Base-by-base conservation (phyloP, 257 asterid species). In the Solanum peruvianum region DNA sequence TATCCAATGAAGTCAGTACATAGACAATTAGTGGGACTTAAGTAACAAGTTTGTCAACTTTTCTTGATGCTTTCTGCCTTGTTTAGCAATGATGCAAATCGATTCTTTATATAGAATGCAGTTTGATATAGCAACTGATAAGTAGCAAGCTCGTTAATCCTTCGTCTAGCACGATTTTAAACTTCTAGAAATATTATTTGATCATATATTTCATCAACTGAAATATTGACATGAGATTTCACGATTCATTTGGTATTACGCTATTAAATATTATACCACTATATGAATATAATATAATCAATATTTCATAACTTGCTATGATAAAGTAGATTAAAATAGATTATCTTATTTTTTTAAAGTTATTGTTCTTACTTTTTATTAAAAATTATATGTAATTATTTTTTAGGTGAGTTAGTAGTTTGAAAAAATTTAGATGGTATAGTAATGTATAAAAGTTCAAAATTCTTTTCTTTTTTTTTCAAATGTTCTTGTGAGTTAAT, bases 211-310 rank as follows among this genome's bases (percentile, higher is more conserved):
- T 58, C 27, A 4, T 62, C 31, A 2, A 4, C 1, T 31, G 6
- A 31, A 2, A 2, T 70, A 7, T 33, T 1, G 1, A 16, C 6
- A 31, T 0, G 25, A 16, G 4, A 8, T 15, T 10, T 31, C n/a
- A 7, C 9, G 6, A 31, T 31, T 6, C 3, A 4, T 20, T 70
- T 16, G 18, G 2, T 33, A 3, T 71, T 23, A 33, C 8, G 0
- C 2, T 3, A 2, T 9, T 33, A 5, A 2, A 16, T 9, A 16
- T 6, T 33, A 33, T 33, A 29, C 3, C 16, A 31, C 6, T 69
- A 70, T 31, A 31, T 33, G 11, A 33, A 33, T 16, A 33, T 16
- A 71, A 4, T 33, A 16, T 7, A 71, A 33, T 71, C 0, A 18
- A 33, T 71, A 33, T 9, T 9, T 71, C 35, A 9, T 33, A 71